A percentile compares a stretch with the other conserved stretches of the same genome.
phyloP scores from a whole-genome alignment of 257 asterid genomes.

The Mentha longifolia region DNA sequence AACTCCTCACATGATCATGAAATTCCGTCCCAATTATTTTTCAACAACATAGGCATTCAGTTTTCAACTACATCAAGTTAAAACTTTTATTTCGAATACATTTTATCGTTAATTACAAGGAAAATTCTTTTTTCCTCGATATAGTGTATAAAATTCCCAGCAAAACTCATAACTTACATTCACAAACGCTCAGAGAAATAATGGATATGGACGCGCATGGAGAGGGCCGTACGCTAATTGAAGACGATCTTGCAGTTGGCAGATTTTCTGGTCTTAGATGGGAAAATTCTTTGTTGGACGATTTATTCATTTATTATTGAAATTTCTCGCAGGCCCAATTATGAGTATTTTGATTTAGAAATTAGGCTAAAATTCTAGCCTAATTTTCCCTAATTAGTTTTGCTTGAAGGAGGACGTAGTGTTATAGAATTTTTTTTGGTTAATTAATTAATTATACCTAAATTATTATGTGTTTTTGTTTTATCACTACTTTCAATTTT shows the following conservation, averaged over 20 bases:
- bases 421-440: too few relatives aligned
- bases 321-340: too few relatives aligned
- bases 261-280: conserved; percentile 28
- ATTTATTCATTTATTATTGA: background rate
- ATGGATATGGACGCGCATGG: background rate
- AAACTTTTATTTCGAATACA: background rate
- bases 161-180: conserved; percentile 1
- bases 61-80: background rate
- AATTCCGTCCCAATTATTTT: background rate
- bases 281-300: background rate
- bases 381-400: too few relatives aligned
- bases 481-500: too few relatives aligned
- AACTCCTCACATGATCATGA: conserved; percentile 24
- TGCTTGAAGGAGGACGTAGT: too few relatives aligned
- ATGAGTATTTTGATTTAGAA: too few relatives aligned
- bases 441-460: too few relatives aligned
- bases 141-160: background rate
- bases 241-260: conserved; percentile 18
- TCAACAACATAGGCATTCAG: background rate
- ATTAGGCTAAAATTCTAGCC: too few relatives aligned
- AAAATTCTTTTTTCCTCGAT: background rate
- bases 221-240: conserved; percentile 30
- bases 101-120: background rate
- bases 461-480: too few relatives aligned
- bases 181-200: background rate